phyloP scores from a whole-genome alignment of 2,329 filamentous ascomycete genomes.

The Verticillium longisporum region DNA sequence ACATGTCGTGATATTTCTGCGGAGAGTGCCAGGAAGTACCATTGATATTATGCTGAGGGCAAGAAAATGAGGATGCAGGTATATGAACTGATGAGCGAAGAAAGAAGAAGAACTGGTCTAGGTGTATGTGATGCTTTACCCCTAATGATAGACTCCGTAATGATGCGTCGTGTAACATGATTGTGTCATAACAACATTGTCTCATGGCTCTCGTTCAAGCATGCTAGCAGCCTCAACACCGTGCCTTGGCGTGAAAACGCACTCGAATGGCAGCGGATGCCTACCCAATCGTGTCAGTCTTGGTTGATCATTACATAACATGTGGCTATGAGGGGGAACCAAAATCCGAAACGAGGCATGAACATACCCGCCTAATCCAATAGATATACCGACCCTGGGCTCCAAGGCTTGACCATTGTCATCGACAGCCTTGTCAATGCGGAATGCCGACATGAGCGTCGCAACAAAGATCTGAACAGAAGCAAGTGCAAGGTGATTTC shows the following conservation, averaged over 20 bases:
- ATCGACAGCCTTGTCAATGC: constrained; percentile 23
- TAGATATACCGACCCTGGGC: constrained; percentile 9
- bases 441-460: constrained; percentile 29
- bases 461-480: constrained; percentile 35
- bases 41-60: too few species aligned
- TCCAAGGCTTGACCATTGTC: constrained; percentile 20
- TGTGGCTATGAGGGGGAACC: neutral
- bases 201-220: neutral
- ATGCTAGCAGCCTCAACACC: neutral
- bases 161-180: neutral
- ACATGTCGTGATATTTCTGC: too few species aligned
- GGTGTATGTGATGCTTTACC: neutral
- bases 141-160: neutral
- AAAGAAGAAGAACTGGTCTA: neutral
- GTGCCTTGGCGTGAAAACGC: neutral
- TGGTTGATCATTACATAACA: neutral
- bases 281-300: neutral
- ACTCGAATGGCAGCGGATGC: neutral
- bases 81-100: too few species aligned
- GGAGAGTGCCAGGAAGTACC: too few species aligned
- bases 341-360: neutral
- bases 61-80: too few species aligned
- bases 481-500: constrained; percentile 40
- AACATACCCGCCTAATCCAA: constrained; percentile 9
- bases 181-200: neutral